These are phyloP conservation scores for Asterophora lycoperdoides DNA, from an alignment of 768 basidiomycete species.

Conservation along the genomic window DNA sequence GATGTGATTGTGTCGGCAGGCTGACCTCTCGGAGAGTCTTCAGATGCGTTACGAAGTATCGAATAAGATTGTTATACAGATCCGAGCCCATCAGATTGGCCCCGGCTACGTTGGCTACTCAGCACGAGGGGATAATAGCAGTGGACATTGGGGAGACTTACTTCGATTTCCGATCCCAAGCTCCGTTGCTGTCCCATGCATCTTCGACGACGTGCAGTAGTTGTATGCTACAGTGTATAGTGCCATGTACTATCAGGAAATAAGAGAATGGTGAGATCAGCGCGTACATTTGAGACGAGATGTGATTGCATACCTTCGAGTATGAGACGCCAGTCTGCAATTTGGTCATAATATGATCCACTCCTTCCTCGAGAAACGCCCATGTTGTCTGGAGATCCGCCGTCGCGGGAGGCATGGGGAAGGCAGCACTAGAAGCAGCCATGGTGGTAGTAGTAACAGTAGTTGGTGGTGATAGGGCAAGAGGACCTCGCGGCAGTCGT, in stretches of 20 bases:
- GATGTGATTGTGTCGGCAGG: neutral
- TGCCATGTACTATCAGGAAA: conserved; percentile 67
- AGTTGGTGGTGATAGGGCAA: conserved; percentile 9
- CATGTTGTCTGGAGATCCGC: conserved; percentile 84
- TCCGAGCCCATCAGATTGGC: conserved; percentile 97
- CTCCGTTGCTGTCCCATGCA: conserved; percentile 48
- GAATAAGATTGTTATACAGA: conserved; percentile 91
- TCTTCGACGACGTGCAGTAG: conserved; percentile 90
- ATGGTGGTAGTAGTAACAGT: conserved; percentile 28
- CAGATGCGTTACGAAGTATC: conserved; percentile 85
- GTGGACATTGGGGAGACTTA: conserved; percentile 39
- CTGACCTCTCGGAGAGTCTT: conserved; percentile 52
- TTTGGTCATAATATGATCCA: conserved; percentile 92
- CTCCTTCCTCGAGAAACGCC: conserved; percentile 81
- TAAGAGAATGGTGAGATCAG: conserved; percentile 4
- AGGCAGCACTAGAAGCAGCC: conserved; percentile 28
- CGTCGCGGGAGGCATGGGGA: conserved; percentile 59
- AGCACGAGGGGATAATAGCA: conserved; percentile 32
- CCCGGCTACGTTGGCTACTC: conserved; percentile 52
- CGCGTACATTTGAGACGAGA: neutral
- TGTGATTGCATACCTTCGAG: conserved; percentile 43
- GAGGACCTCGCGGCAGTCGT: conserved; percentile 6
- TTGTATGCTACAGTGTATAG: conserved; percentile 93
- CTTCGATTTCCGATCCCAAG: conserved; percentile 61
- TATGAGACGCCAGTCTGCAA: conserved; percentile 85